Evolutionary conservation across 257 asterid genomes (phyloP), one percentile per base, ranked within the genome.

Genomic region (Thymus quinquecostatus): DNA sequence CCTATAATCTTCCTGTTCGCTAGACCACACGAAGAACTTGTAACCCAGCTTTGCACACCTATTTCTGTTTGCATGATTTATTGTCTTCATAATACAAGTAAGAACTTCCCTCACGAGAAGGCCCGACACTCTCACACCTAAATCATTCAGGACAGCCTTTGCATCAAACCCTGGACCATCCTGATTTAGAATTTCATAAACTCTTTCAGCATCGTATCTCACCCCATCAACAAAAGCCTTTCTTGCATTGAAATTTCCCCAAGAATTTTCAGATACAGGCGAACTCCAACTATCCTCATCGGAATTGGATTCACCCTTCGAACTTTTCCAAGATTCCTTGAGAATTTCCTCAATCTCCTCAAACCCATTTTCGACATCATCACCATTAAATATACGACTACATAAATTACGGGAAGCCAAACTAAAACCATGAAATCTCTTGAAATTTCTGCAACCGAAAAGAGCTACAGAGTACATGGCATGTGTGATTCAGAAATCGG

Each of bases 51-150:
- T 95, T 0, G 98, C 98, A 43, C 94, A 87, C 81, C 96, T 60
- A 30, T 78, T 86, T 63, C 81, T 89, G 75, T 89, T 85, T 6
- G 77, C 82, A 67, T 77, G 62, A 74, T 80, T 86, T 74, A 87
- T 60, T n/a, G 57, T 79, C 79, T 86, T 92, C 68, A 92, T 63
- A 69, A 95, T 82, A 64, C 92, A 88, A 14, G 79, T 66, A 66
- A 95, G 96, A 69, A 92, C 99, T 75, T 92, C 91, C 78, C 98
- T 82, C 41, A 87, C 99, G 41, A 95, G 93, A 81, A 89, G 89
- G 50, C 94, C 92, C 0, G 99, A 91, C 61, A 89, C 86, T 73
- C 84, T 83, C 51, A 92, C 67, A 7, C 82, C 85, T 44, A 86
- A 74, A 68, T 74, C 78, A 72, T 79, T 86, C 69, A 95, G 72